These are phyloP conservation scores for Monilinia laxa DNA, from an alignment of 2,329 filamentous ascomycete species.

Conservation along the genomic window DNA sequence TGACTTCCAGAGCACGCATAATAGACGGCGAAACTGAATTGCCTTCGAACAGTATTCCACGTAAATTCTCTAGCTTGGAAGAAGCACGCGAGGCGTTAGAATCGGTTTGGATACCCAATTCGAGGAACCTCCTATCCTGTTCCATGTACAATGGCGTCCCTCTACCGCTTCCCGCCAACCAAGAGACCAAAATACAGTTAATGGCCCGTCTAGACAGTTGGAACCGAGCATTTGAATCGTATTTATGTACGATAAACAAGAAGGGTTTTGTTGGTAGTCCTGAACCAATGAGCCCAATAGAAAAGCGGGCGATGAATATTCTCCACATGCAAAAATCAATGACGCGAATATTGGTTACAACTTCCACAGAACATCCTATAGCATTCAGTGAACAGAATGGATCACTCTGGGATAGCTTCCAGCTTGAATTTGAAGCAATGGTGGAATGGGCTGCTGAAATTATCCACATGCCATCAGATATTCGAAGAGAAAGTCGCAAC, in stretches of 20 bases:
- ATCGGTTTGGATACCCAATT: constrained; percentile 17
- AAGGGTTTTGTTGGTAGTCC: background rate
- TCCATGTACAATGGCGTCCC: constrained; percentile 21
- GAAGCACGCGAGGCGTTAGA: constrained; percentile 21
- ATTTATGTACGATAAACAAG: background rate
- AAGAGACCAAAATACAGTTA: background rate
- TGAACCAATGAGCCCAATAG: background rate
- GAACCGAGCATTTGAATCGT: constrained; percentile 12
- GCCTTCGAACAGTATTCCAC: background rate
- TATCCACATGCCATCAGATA: constrained; percentile 1
- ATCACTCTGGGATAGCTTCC: constrained; percentile 24
- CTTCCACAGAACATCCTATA: constrained; percentile 3
- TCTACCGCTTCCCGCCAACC: background rate
- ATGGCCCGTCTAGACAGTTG: constrained; percentile 4
- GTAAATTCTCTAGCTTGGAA: background rate
- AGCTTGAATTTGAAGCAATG: constrained; percentile 15
- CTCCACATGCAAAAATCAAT: constrained; percentile 12
- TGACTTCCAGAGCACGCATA: constrained; percentile 12
- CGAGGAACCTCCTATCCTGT: constrained; percentile 16
- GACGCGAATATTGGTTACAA: constrained; percentile 14
- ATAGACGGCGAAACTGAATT: constrained; percentile 6
- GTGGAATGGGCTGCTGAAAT: constrained; percentile 18
- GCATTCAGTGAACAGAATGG: constrained; percentile 5
- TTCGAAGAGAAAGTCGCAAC: background rate
- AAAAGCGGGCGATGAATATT: constrained; percentile 2